These are phyloP conservation scores for Sanguinoderma infundibulare DNA, from an alignment of 1,284 basidiomycete species.

Conservation along the genomic window DNA sequence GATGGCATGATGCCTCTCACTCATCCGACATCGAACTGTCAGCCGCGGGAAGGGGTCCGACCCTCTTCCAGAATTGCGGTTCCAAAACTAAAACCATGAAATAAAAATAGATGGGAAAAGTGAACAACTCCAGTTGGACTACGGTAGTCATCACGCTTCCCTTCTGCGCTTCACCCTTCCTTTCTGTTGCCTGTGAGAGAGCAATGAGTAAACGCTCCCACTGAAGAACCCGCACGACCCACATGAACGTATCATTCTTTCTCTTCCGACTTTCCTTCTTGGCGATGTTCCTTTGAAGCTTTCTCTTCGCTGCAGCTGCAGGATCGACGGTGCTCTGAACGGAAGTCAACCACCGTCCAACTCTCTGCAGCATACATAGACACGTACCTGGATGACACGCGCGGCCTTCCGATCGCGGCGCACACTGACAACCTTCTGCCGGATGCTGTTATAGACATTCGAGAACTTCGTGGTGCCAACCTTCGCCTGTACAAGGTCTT, in stretches of 20 bases:
- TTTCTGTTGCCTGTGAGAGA: slow-evolving; percentile 30
- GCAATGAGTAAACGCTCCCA: background rate
- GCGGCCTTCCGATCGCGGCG: slow-evolving; percentile 77
- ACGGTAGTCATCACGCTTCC: slow-evolving; percentile 12
- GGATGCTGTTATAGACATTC: slow-evolving; percentile 77
- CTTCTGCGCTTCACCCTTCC: slow-evolving; percentile 33
- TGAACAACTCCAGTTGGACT: too few species aligned
- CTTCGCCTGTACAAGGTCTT: slow-evolving; percentile 86
- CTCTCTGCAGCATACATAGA: background rate
- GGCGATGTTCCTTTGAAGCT: slow-evolving; percentile 63
- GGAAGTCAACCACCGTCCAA: background rate
- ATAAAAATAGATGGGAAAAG: background rate
- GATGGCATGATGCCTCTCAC: too few species aligned
- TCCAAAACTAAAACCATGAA: too few species aligned
- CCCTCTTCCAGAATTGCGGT: too few species aligned
- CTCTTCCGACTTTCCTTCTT: slow-evolving; percentile 87
- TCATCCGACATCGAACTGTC: too few species aligned
- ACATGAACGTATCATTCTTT: slow-evolving; percentile 67
- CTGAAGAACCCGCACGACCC: slow-evolving; percentile 31
- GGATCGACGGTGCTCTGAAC: slow-evolving; percentile 69
- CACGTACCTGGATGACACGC: slow-evolving; percentile 59
- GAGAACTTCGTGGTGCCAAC: slow-evolving; percentile 88
- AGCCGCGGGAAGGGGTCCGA: too few species aligned
- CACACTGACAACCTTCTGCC: slow-evolving; percentile 71
- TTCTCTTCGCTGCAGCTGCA: slow-evolving; percentile 78